Evolutionary conservation across 768 basidiomycete species (phyloP).

Genomic region (Boletus sensibilis): DNA sequence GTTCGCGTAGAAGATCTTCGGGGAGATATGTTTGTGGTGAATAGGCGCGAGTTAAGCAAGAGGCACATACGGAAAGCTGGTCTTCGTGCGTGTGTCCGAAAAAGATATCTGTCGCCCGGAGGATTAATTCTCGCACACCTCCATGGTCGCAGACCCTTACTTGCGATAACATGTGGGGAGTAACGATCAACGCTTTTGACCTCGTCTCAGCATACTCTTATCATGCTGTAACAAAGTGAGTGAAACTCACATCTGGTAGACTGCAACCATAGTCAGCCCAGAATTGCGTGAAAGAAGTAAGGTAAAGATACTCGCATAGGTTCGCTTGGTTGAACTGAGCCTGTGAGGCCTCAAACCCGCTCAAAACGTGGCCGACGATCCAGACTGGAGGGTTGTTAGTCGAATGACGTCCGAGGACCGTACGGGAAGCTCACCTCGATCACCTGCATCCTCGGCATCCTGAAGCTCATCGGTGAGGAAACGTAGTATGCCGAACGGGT

Average conservation of each 20-base stretch:
- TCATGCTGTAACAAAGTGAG: neutral
- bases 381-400: slow-evolving; percentile 34
- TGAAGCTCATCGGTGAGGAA: slow-evolving; percentile 54
- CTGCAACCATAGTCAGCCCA: slow-evolving; percentile 20
- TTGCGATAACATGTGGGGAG: slow-evolving; percentile 48
- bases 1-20: slow-evolving; percentile 67
- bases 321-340: slow-evolving; percentile 43
- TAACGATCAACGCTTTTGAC: slow-evolving; percentile 42
- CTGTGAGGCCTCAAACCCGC: slow-evolving; percentile 46
- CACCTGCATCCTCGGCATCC: slow-evolving; percentile 48
- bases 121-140: neutral
- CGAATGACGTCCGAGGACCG: neutral
- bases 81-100: slow-evolving; percentile 77
- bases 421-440: slow-evolving; percentile 35
- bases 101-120: slow-evolving; percentile 50
- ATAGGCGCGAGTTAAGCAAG: neutral
- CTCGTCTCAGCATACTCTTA: neutral
- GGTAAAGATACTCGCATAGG: slow-evolving; percentile 35
- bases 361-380: slow-evolving; percentile 50
- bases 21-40: neutral
- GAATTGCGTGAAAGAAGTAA: neutral
- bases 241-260: slow-evolving; percentile 44
- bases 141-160: slow-evolving; percentile 7
- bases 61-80: slow-evolving; percentile 49
- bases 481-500: slow-evolving; percentile 48